These are phyloP conservation scores for Canavalia ensiformis DNA, from an alignment of 306 rosid species.

Conservation along the genomic window DNA sequence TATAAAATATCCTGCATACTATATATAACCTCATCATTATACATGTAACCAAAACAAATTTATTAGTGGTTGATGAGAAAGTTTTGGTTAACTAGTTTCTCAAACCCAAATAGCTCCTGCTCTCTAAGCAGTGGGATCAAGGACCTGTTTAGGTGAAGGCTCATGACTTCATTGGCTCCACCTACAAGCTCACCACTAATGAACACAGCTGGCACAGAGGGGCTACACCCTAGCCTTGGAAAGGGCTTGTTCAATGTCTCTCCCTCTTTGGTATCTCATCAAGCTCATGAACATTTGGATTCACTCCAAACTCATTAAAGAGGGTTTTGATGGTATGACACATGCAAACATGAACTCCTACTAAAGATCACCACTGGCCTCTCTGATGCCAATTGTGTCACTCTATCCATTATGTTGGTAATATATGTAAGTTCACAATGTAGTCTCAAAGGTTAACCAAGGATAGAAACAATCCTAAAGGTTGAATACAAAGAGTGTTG, in stretches of 20 bases:
- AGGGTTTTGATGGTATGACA: slow-evolving; percentile 86
- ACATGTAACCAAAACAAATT: slow-evolving; percentile 44
- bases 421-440: background rate
- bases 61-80: background rate
- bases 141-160: slow-evolving; percentile 82
- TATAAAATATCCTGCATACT: background rate
- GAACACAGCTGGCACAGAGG: slow-evolving; percentile 88
- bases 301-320: slow-evolving; percentile 80
- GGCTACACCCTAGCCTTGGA: slow-evolving; percentile 75
- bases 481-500: background rate
- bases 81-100: background rate
- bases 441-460: slow-evolving; percentile 15
- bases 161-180: slow-evolving; percentile 92
- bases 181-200: slow-evolving; percentile 87
- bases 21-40: slow-evolving; percentile 39
- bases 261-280: slow-evolving; percentile 85
- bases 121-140: slow-evolving; percentile 84
- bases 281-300: slow-evolving; percentile 82
- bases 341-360: slow-evolving; percentile 85
- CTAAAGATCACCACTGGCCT: slow-evolving; percentile 94
- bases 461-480: slow-evolving; percentile 41
- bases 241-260: slow-evolving; percentile 95
- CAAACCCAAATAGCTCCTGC: slow-evolving; percentile 94
- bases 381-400: slow-evolving; percentile 78
- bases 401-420: slow-evolving; percentile 67